Evolutionary conservation across 139 green algal species (phyloP), one percentile per base, ranked within the genome.

Genomic region (Chlorella sp.): DNA sequence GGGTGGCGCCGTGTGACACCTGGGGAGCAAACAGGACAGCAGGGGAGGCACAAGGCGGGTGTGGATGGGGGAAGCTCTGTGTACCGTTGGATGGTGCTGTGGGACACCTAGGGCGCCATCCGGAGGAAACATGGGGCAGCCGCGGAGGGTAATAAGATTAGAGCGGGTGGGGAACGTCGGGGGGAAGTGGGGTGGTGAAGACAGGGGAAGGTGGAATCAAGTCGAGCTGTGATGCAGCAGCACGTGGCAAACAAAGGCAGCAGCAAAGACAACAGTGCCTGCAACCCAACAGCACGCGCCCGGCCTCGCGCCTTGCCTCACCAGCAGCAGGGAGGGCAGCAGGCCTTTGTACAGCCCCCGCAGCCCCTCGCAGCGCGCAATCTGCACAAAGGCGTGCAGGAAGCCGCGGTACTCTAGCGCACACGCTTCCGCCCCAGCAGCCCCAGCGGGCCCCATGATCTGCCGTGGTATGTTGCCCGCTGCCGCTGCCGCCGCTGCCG

Each of bases 71-170:
- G n/a, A n/a, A n/a, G n/a, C n/a, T n/a, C n/a, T n/a, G n/a, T n/a
- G n/a, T n/a, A n/a, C n/a, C n/a, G 98, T 89, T 99, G 98, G 32
- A 99, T 96, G 32, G 97, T 96, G 36, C 97, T 97, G 91, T 99
- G 98, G n/a, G 94, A 97, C 36, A 95, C 90, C 92, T n/a, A n/a
- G n/a, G n/a, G n/a, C n/a, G n/a, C n/a, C n/a, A n/a, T n/a, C n/a
- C n/a, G n/a, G n/a, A n/a, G n/a, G n/a, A n/a, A n/a, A n/a, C n/a
- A n/a, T n/a, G n/a, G n/a, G n/a, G n/a, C n/a, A n/a, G n/a, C n/a
- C n/a, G n/a, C n/a, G n/a, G n/a, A n/a, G n/a, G n/a, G n/a, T n/a
- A n/a, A n/a, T n/a, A n/a, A n/a, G n/a, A n/a, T n/a, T n/a, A n/a
- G n/a, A n/a, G n/a, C n/a, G n/a, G n/a, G n/a, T n/a, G n/a, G n/a